Evolutionary conservation across 352 stramenopile genomes (phyloP).

Genomic region (Globisporangium viniferum): DNA sequence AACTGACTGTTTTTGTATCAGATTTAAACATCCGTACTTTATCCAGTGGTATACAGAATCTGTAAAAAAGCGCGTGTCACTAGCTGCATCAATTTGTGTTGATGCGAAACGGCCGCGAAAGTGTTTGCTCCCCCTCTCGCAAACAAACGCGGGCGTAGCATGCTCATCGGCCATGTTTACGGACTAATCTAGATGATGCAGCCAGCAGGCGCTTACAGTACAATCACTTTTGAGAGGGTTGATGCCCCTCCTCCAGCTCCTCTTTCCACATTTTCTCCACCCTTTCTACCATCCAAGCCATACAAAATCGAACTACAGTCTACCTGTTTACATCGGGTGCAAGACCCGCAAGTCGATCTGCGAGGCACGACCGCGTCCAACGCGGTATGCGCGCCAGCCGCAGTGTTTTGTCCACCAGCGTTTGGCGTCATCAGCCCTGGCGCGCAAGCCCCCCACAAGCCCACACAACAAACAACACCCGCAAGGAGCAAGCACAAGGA

Average conservation of each 20-base stretch:
- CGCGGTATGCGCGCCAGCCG: neutral
- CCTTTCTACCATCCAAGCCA: no score
- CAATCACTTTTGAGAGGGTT: constrained; percentile 6
- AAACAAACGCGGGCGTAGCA: neutral
- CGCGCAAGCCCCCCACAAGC: neutral
- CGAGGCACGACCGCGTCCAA: neutral
- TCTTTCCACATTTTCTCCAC: neutral
- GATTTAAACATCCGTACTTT: neutral
- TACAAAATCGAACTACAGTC: no score
- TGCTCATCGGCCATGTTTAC: neutral
- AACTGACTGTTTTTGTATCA: no score
- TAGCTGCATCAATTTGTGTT: neutral
- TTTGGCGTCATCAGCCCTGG: constrained; percentile 3
- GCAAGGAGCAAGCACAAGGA: neutral
- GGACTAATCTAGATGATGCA: constrained; percentile 9
- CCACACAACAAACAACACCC: neutral
- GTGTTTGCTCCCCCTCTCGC: neutral
- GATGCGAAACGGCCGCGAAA: neutral
- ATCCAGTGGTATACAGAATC: neutral
- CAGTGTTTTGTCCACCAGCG: constrained; percentile 8
- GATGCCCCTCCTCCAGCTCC: neutral
- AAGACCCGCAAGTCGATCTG: neutral
- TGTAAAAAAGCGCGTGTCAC: neutral
- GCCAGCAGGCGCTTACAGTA: neutral
- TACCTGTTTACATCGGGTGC: neutral